Evolutionary conservation across 2,329 filamentous ascomycete genomes (phyloP).

Genomic region (Alternaria panax): DNA sequence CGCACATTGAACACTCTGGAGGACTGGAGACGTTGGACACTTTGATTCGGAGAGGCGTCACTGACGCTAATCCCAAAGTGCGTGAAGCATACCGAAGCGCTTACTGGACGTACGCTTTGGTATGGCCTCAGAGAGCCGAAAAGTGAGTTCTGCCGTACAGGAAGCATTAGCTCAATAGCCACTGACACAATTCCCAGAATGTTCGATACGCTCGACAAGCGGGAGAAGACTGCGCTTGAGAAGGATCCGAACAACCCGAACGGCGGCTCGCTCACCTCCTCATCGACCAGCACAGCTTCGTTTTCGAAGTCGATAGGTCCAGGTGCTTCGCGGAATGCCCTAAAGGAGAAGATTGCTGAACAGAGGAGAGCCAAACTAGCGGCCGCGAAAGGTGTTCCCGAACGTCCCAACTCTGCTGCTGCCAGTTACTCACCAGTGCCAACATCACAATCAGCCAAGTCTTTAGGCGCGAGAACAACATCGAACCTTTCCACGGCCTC

Average conservation of each 20-base stretch:
- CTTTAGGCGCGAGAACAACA: slow-evolving; percentile 36
- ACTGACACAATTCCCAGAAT: slow-evolving; percentile 63
- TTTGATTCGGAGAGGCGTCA: slow-evolving; percentile 86
- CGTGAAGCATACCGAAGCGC: slow-evolving; percentile 84
- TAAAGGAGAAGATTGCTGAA: slow-evolving; percentile 84
- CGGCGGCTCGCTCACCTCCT: slow-evolving; percentile 55
- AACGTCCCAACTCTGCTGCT: slow-evolving; percentile 66
- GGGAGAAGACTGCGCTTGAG: slow-evolving; percentile 79
- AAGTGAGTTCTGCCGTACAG: slow-evolving; percentile 59
- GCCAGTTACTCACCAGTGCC: slow-evolving; percentile 58
- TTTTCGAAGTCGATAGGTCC: slow-evolving; percentile 58
- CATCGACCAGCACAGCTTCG: slow-evolving; percentile 56
- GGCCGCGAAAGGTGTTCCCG: slow-evolving; percentile 54
- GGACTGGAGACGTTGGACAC: slow-evolving; percentile 86
- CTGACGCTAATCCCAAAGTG: slow-evolving; percentile 87
- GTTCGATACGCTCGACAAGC: slow-evolving; percentile 77
- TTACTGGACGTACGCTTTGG: slow-evolving; percentile 81
- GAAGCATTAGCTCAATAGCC: neutral
- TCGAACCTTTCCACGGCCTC: slow-evolving; percentile 43
- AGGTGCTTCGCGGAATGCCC: slow-evolving; percentile 61
- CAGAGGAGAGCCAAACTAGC: slow-evolving; percentile 69
- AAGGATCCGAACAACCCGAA: slow-evolving; percentile 86
- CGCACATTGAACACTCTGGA: slow-evolving; percentile 81
- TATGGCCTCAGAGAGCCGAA: slow-evolving; percentile 82
- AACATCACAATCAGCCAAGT: slow-evolving; percentile 50